Evolutionary conservation across 2,329 filamentous ascomycete genomes (phyloP), one percentile per base, ranked within the genome.

Genomic region (Beauveria bassiana): DNA sequence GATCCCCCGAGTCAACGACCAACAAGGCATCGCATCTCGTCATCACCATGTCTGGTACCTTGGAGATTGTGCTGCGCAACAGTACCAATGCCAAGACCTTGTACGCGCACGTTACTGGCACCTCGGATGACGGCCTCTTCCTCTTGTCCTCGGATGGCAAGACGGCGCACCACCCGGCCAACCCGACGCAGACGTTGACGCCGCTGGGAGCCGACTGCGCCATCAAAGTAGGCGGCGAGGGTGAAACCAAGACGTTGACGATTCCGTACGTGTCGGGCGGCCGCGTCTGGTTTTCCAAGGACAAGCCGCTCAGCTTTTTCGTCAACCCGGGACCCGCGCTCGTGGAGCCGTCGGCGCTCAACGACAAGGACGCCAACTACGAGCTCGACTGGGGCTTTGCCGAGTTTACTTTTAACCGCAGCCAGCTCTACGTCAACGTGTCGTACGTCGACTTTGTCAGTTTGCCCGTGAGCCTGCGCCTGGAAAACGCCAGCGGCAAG

Each of bases 381-480:
- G 75, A 81, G 42, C 74, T 81, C 51, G 74, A 78, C 62, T 90
- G 87, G 87, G 81, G 79, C 31, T 90, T 90, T 69, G 85, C 81
- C 74, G 87, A 90, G 72, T 86, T 89, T 67, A 88, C 86, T 18
- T 88, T 81, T 73, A 88, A 88, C 71, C 67, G 73, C 42, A 68
- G 71, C 38, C 79, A 88, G 71, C 73, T 89, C 5, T 90, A 84
- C 69, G 85, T 83, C 66, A 89, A 89, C 67, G 86, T 93, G 67
- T 85, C 80, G 64, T 87, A 88, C 70, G 90, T 93, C 59, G 89
- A 93, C 75, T 93, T 93, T 73, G 82, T 91, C 64, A 77, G 77
- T 66, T 70, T 88, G 66, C 86, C 87, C n/a, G 80, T 88, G 57
- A 80, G 82, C 1, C 78, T 87, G 65, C 70, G 73, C 63, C 78